Evolutionary conservation across 176 grass and related monocot species (phyloP), one percentile per base, ranked within the genome.

Genomic region (Bonia amplexicaulis): DNA sequence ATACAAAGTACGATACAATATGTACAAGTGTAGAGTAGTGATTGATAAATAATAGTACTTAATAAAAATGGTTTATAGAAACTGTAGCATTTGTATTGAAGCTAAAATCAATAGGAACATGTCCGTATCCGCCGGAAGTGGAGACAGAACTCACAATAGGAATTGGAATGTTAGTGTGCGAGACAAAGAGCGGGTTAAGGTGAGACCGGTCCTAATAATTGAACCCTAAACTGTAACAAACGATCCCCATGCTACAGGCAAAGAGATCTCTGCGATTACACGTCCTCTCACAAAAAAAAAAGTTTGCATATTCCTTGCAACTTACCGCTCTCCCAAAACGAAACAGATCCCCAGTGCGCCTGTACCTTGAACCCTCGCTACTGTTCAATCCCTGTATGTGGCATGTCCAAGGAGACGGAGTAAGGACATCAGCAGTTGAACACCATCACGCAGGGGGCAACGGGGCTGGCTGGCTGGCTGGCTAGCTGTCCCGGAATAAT

Each of bases 401-500:
- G 47, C 73, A 26, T 19, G 25, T 44, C 29, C 44, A 33, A 31
- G 58, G 41, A 45, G 61, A 22, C 9, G 72, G 17, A 0, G 37
- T 29, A 46, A 44, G 49, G 9, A 2, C 83, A 63, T 80, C 81
- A 59, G 10, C 73, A 64, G 23, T 27, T 53, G 54, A 76, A 33
- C 65, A 39, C 40, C 74, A 77, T 71, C 37, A 79, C 4, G 84
- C 74, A 40, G n/a, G 73, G 60, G 27, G 27, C 39, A 33, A 31
- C 80, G 9, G 13, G 17, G 47, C n/a, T 61, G 52, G 76, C 69
- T 85, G 52, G 76, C 69, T 85, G 53, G 25, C 33, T 9, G 11
- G 47, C n/a, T 61, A 61, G 76, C 69, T 85, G 53, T 39, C 33
- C 46, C 65, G 68, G 23, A 62, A 55, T 33, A 84, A 78, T 71